Conservation (phyloP, 169 alveolate species). For the Plasmodium gallinaceum region DNA sequence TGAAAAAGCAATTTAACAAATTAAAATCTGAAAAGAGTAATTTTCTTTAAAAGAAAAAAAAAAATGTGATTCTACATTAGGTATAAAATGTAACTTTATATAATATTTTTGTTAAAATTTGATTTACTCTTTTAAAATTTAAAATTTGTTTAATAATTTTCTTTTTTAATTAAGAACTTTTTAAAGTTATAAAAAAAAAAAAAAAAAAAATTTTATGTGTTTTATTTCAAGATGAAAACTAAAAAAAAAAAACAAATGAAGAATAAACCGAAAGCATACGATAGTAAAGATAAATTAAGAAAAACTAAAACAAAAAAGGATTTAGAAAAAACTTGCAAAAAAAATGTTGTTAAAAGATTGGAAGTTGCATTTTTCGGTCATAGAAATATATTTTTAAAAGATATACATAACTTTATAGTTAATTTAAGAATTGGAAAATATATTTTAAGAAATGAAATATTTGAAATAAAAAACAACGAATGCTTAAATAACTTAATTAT, state of each 20-base stretch:
- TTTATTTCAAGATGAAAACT: slow-evolving; percentile 8
- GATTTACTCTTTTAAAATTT: neutral
- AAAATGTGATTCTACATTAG: too few relatives aligned
- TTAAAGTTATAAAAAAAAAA: too few relatives aligned
- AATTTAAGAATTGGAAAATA: slow-evolving; percentile 32
- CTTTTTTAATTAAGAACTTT: too few relatives aligned
- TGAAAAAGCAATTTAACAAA: too few relatives aligned
- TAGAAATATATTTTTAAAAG: slow-evolving; percentile 46
- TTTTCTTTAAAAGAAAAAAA: too few relatives aligned
- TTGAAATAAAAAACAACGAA: slow-evolving; percentile 48
- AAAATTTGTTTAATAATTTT: neutral
- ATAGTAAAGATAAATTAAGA: neutral
- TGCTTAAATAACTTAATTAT: slow-evolving; percentile 49
- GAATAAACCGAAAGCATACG: neutral
- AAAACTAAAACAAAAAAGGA: slow-evolving; percentile 18
- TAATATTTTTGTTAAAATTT: too few relatives aligned
- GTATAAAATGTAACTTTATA: too few relatives aligned
- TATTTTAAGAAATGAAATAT: slow-evolving; percentile 33
- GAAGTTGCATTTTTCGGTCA: slow-evolving; percentile 35
- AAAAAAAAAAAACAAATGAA: slow-evolving; percentile 19
- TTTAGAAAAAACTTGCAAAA: neutral
- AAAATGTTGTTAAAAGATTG: slow-evolving; percentile 5
- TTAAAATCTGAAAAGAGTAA: too few relatives aligned
- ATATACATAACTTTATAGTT: slow-evolving; percentile 59
- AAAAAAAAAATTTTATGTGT: neutral